Evolutionary conservation across 140 eudicot species (phyloP).

Genomic region (Cichorium intybus): DNA sequence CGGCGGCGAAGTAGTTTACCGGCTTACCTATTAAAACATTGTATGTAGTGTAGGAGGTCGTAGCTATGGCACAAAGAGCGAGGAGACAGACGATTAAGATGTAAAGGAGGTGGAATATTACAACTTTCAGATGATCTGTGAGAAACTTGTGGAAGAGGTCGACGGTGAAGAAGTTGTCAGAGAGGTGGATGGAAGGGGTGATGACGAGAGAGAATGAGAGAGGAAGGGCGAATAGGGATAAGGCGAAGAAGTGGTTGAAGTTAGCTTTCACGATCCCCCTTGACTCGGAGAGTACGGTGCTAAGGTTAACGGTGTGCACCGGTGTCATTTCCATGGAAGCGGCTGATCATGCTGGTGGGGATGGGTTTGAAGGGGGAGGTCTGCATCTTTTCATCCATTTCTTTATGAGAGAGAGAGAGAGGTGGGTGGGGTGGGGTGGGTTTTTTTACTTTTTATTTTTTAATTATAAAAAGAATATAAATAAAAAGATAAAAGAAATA

Average conservation of each 20-base stretch:
- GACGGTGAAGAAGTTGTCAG: slow-evolving; percentile 24
- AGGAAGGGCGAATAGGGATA: slow-evolving; percentile 63
- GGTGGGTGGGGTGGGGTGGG: too few relatives aligned
- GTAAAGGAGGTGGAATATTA: slow-evolving; percentile 21
- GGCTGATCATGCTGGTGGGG: too few relatives aligned
- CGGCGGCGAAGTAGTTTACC: slow-evolving; percentile 37
- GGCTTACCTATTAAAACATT: slow-evolving; percentile 60
- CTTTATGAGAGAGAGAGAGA: too few relatives aligned
- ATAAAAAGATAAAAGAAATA: too few relatives aligned
- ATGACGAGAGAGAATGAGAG: slow-evolving; percentile 39
- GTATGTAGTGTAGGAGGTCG: slow-evolving; percentile 54
- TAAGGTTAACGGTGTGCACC: slow-evolving; percentile 29
- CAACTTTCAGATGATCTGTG: slow-evolving; percentile 16
- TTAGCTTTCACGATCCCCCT: slow-evolving; percentile 41
- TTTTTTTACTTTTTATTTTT: too few relatives aligned
- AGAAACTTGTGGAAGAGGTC: slow-evolving; percentile 15
- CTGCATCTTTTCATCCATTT: too few relatives aligned
- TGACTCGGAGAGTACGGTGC: slow-evolving; percentile 48
- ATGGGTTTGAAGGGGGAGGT: too few relatives aligned
- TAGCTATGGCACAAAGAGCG: slow-evolving; percentile 38
- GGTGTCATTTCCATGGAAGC: too few relatives aligned
- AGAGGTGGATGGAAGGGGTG: slow-evolving; percentile 37
- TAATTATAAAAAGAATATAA: too few relatives aligned
- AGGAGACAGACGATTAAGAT: slow-evolving; percentile 20
- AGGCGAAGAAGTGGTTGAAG: slow-evolving; percentile 56